phyloP scores from a whole-genome alignment of 1,284 basidiomycete genomes.

The Naganishia sp. region DNA sequence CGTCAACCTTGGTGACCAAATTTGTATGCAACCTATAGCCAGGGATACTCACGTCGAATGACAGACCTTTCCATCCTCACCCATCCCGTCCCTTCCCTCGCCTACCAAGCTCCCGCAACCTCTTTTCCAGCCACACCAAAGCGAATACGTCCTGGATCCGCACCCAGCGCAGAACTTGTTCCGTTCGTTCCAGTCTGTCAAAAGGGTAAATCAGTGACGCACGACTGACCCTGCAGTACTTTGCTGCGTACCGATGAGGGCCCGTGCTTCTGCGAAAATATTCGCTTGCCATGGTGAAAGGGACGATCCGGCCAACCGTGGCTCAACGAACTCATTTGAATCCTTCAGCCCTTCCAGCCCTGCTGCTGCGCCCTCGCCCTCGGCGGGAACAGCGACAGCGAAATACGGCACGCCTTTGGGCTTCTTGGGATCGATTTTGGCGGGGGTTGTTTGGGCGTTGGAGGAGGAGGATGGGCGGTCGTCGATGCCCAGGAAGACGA shows the following conservation, averaged over 20 bases:
- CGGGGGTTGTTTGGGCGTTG: conserved; percentile 55
- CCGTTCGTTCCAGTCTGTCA: conserved; percentile 81
- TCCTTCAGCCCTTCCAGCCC: conserved; percentile 47
- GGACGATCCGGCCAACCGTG: conserved; percentile 62
- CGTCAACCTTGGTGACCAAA: neutral
- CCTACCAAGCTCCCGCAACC: conserved; percentile 58
- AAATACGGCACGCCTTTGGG: conserved; percentile 76
- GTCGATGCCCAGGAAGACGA: conserved; percentile 77
- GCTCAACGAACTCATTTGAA: conserved; percentile 66
- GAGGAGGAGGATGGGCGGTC: conserved; percentile 58
- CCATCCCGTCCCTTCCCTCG: conserved; percentile 27
- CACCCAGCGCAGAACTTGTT: conserved; percentile 92
- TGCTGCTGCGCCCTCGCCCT: conserved; percentile 57
- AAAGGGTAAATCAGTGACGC: conserved; percentile 56
- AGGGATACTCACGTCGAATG: conserved; percentile 61
- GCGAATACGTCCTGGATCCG: conserved; percentile 75
- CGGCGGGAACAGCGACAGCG: conserved; percentile 66
- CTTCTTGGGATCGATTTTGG: conserved; percentile 62
- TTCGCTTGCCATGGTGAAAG: conserved; percentile 60
- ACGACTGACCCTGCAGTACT: too few relatives aligned
- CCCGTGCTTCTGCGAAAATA: conserved; percentile 72
- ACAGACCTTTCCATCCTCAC: conserved; percentile 63
- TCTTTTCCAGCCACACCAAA: conserved; percentile 96
- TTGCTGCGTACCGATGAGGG: conserved; percentile 61
- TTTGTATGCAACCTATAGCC: neutral